Percentiles rank a stretch among this genome's conserved stretches.
These are phyloP conservation scores for Pseudonitzschia pungens DNA, from an alignment of 108 stramenopile genomes.

Conservation along the genomic window DNA sequence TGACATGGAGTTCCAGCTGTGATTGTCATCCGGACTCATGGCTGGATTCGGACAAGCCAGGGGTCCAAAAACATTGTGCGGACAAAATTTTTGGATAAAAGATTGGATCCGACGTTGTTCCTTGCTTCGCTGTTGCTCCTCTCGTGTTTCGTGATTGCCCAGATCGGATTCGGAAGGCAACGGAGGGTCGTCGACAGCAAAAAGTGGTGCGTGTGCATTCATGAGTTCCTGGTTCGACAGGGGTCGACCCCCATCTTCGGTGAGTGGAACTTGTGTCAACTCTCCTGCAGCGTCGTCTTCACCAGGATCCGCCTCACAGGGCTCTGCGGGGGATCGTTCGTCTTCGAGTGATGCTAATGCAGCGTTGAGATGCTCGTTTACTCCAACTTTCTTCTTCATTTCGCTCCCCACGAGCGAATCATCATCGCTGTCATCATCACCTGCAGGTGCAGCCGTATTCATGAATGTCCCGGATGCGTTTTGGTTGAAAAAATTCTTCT, in stretches of 20 bases:
- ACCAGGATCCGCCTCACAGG: conserved; percentile 12
- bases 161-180: conserved; percentile 80
- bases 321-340: conserved; percentile 20
- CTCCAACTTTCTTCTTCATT: conserved; percentile 76
- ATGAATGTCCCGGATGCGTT: conserved; percentile 28
- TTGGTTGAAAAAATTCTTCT: background rate
- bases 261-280: conserved; percentile 28
- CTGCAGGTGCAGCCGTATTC: conserved; percentile 14
- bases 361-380: conserved; percentile 81
- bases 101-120: conserved; percentile 63
- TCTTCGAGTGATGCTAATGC: conserved; percentile 76
- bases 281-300: conserved; percentile 38
- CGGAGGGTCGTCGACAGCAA: conserved; percentile 76
- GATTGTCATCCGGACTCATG: conserved; percentile 73
- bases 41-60: conserved; percentile 81
- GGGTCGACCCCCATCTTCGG: conserved; percentile 62
- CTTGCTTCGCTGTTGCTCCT: conserved; percentile 66
- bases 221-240: conserved; percentile 81
- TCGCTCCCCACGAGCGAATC: conserved; percentile 80
- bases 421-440: conserved; percentile 47
- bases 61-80: conserved; percentile 75
- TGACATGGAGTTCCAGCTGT: conserved; percentile 73
- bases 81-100: conserved; percentile 67
- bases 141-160: conserved; percentile 77
- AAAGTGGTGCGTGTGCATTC: conserved; percentile 76